Base-by-base conservation (phyloP, 2,329 filamentous ascomycete genomes). In the Purpureocillium lavendulum region DNA sequence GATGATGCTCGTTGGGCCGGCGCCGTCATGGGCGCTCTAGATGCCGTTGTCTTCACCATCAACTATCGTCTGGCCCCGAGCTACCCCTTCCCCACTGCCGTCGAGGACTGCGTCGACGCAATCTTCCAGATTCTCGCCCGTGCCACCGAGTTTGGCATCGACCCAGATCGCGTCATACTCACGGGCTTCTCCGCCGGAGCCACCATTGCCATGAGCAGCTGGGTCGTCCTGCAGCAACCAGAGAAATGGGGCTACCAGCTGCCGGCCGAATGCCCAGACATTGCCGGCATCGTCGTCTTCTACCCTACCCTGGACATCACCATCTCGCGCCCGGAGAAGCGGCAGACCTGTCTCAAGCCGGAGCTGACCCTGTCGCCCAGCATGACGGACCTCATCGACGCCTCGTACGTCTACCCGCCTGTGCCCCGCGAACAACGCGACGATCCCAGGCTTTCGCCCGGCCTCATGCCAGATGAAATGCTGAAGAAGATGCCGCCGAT, bases 41-140 rank as follows among this genome's bases (percentile, higher is more conserved):
- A 75, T 38, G 76, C 73, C 21, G 64, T 83, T 16, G 70, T 82
- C 40, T 71, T 84, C 44, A 75, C 72, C 2, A 76, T 82, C 47
- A 77, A 82, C 49, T 84, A 85, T 53, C 71, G 81, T n/a, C 68
- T 83, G 2, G 78, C 80, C 0, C 81, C 81, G 1, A 73, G 75
- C 49, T 66, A 73, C 46, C 78, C 78, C 0, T 83, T 81, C 51
- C 80, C 80, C 1, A 73, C 72, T 1, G 72, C 77, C 0, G 69
- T 84, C 1, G 77, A 84, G 47, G 81, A 84, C 52, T 75, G 75
- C 33, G 73, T 76, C 21, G 79, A 82, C 44, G 75, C 78, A 1
- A 56, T 84, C 8, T 53, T 80, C n/a, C 80, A 81, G 53, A 64
- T 84, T 21, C 67, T 71, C 33, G 60, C 65, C 2, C 67, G 77